phyloP scores from a whole-genome alignment of 177 flowering plant species.

The Telopea speciosissima region DNA sequence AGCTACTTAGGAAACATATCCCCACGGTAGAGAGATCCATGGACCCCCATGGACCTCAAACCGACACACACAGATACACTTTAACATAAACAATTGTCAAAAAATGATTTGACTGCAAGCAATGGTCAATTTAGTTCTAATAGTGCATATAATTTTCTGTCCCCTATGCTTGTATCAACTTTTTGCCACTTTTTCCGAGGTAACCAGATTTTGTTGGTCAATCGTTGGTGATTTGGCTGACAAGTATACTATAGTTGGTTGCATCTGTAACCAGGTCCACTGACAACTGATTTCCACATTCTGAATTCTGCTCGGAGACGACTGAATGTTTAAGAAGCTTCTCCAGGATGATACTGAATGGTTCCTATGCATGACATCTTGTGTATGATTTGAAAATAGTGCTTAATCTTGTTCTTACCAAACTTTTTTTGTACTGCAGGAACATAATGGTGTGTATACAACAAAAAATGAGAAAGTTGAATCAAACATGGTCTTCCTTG shows the following conservation, averaged over 20 bases:
- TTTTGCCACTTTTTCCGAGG: background rate
- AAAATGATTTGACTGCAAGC: background rate
- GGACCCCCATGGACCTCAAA: too few species aligned
- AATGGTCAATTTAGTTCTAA: background rate
- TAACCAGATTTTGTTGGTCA: background rate
- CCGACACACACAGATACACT: too few species aligned
- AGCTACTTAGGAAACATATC: too few species aligned
- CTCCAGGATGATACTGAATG: background rate
- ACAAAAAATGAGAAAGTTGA: constrained; percentile 28
- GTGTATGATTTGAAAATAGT: background rate
- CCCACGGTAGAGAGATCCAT: too few species aligned
- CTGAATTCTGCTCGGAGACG: background rate
- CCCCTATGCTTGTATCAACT: background rate
- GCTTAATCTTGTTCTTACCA: background rate
- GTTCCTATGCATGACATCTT: too few species aligned
- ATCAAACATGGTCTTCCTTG: constrained; percentile 68
- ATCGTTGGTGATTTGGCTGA: background rate
- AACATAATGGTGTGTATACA: constrained; percentile 10
- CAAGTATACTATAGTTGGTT: background rate
- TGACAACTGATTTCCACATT: background rate
- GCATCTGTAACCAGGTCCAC: background rate
- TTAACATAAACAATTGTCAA: background rate
- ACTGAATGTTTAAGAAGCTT: background rate
- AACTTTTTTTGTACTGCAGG: constrained; percentile 22
- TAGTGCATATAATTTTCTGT: background rate